Conservation (phyloP, 1,284 basidiomycete genomes). For the Fomitopsis palustris region DNA sequence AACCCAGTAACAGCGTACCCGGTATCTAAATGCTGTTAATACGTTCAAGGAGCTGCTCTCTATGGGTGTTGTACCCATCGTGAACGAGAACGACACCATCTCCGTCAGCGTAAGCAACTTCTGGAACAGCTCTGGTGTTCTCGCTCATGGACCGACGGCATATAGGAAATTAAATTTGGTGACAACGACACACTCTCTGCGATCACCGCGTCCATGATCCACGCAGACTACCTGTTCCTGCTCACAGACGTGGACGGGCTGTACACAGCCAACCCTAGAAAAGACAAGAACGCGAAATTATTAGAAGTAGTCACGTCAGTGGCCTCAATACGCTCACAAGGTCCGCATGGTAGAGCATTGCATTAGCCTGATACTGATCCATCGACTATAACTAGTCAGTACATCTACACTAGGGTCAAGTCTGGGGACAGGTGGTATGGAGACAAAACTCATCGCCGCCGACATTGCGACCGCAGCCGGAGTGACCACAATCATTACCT, state of each 20-base stretch:
- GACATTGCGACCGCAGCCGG: slow-evolving; percentile 96
- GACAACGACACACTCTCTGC: slow-evolving; percentile 99
- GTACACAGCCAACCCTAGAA: slow-evolving; percentile 93
- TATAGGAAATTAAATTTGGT: slow-evolving; percentile 97
- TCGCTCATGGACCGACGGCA: background rate
- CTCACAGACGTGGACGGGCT: slow-evolving; percentile 96
- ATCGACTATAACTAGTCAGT: slow-evolving; percentile 55
- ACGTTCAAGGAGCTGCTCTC: slow-evolving; percentile 86
- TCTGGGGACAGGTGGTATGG: slow-evolving; percentile 98
- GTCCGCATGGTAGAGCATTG: slow-evolving; percentile 35
- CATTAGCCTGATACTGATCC: background rate
- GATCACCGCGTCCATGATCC: slow-evolving; percentile 94
- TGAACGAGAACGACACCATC: slow-evolving; percentile 96
- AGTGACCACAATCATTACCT: slow-evolving; percentile 90
- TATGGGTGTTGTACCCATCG: slow-evolving; percentile 91
- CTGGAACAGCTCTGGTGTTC: background rate
- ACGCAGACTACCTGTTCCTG: slow-evolving; percentile 96
- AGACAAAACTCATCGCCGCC: slow-evolving; percentile 97
- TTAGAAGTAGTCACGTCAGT: slow-evolving; percentile 86
- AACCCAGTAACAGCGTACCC: slow-evolving; percentile 60
- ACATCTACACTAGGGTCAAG: slow-evolving; percentile 90
- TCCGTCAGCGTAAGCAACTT: slow-evolving; percentile 79
- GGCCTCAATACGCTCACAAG: slow-evolving; percentile 76
- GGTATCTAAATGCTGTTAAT: slow-evolving; percentile 93
- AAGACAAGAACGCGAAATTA: slow-evolving; percentile 79